phyloP scores from a whole-genome alignment of 2,329 filamentous ascomycete genomes.

The Colletotrichum ledebouriae region DNA sequence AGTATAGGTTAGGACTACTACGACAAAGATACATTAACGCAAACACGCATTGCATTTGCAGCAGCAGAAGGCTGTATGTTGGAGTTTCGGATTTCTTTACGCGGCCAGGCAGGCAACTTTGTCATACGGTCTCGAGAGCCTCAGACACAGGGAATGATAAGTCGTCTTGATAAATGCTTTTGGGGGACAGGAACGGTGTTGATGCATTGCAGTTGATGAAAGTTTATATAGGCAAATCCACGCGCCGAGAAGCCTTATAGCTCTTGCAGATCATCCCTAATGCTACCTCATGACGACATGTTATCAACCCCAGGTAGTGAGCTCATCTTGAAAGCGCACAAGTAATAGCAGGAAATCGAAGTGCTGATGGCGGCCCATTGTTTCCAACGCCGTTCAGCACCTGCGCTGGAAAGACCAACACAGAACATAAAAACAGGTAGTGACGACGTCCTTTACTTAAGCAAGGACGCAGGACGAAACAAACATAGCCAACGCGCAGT shows the following conservation, averaged over 20 bases:
- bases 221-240: constrained; percentile 12
- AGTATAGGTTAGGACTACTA: constrained; percentile 21
- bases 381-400: too few relatives aligned
- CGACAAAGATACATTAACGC: constrained; percentile 22
- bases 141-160: constrained; percentile 7
- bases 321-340: too few relatives aligned
- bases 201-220: background rate
- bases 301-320: too few relatives aligned
- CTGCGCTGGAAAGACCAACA: too few relatives aligned
- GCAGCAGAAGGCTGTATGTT: constrained; percentile 40
- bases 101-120: constrained; percentile 33
- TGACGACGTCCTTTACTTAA: too few relatives aligned
- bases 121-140: constrained; percentile 14
- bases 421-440: too few relatives aligned
- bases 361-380: too few relatives aligned
- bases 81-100: constrained; percentile 41
- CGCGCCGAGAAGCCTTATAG: background rate
- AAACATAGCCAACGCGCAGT: too few relatives aligned
- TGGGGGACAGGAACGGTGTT: background rate
- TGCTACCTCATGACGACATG: too few relatives aligned
- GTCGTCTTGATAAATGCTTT: constrained; percentile 8
- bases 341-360: too few relatives aligned
- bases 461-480: too few relatives aligned
- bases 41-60: constrained; percentile 40
- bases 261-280: too few relatives aligned